Base-by-base conservation (phyloP, 2,329 filamentous ascomycete species). In the Triangularia verruculosa region DNA sequence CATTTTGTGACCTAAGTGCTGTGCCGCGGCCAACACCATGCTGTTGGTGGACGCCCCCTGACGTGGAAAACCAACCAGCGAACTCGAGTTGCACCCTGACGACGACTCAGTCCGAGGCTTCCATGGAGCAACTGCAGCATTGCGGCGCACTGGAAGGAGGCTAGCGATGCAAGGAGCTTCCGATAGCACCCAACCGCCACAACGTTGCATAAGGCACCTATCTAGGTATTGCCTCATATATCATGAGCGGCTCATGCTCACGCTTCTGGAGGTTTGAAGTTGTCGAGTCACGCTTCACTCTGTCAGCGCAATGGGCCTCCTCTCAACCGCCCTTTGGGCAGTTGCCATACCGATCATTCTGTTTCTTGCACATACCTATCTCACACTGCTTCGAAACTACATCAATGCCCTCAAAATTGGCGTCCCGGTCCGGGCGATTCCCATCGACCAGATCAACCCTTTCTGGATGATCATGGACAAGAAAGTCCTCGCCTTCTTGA, bases 351-450 rank as follows among this genome's bases (percentile, higher is more conserved):
- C 39, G n/a, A 9, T 47, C 2, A 20, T 47, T 47, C 39, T 47
- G 7, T 47, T 47, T 9, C n/a, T 34, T 28, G n/a, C 22, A 24
- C n/a, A 39, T 9, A 58, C 20, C 34, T n/a, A 17, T 15, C 15
- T 58, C n/a, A 47, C 28, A 20, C 34, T 58, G n/a, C 30, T 47
- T 17, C 34, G 30, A 8, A 69, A 70, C 53, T 72, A 71, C 57
- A 7, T 32, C 20, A 51, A 39, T 3, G 74, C 74, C 12, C 69
- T 70, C 53, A 71, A 61, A 6, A 69, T 74, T 15, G 73, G 74
- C 15, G 58, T 74, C 1, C 74, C 73, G 17, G 68, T 76, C 8
- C 72, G 72, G 12, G 27, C 76, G 47, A 71, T 76, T 7, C 73
- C 71, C 15, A 70, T 76, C 61, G 70, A 68, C 60, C 74, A 69